A percentile compares a stretch with the other conserved stretches of the same genome.
These are phyloP conservation scores for Malus orientalis DNA, from an alignment of 306 rosid species.

Conservation along the genomic window DNA sequence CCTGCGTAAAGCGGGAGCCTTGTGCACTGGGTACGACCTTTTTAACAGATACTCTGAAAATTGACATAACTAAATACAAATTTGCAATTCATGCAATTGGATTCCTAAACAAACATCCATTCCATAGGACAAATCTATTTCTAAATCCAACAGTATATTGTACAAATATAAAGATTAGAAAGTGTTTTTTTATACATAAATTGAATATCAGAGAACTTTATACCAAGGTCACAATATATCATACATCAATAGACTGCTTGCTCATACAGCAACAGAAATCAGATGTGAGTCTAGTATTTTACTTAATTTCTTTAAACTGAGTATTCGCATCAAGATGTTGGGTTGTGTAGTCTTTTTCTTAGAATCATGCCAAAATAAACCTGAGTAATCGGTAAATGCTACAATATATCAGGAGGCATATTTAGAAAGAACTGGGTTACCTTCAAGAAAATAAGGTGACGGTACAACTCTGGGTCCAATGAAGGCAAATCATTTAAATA, in stretches of 20 bases:
- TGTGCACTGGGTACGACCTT: too few relatives aligned
- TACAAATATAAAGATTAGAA: not conserved
- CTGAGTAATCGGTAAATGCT: not conserved
- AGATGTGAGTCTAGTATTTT: not conserved
- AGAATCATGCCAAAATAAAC: not conserved
- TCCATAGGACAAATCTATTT: not conserved
- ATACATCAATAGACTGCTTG: not conserved
- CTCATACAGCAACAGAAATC: not conserved
- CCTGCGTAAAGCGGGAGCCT: too few relatives aligned
- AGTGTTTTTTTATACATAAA: not conserved
- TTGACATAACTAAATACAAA: not conserved
- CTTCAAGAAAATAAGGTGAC: slow-evolving; percentile 96
- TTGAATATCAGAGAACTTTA: not conserved
- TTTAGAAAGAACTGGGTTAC: slow-evolving; percentile 22
- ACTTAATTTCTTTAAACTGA: not conserved
- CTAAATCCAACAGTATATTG: not conserved
- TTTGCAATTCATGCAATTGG: not conserved
- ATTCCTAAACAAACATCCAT: not conserved
- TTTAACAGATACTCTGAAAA: not conserved
- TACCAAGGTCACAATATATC: not conserved
- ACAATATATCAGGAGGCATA: not conserved
- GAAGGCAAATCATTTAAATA: slow-evolving; percentile 96
- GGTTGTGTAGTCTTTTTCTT: not conserved
- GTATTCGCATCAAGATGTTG: not conserved
- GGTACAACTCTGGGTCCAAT: slow-evolving; percentile 88